Conservation (phyloP, 2,329 filamentous ascomycete species). For the Xylariaceae sp. region DNA sequence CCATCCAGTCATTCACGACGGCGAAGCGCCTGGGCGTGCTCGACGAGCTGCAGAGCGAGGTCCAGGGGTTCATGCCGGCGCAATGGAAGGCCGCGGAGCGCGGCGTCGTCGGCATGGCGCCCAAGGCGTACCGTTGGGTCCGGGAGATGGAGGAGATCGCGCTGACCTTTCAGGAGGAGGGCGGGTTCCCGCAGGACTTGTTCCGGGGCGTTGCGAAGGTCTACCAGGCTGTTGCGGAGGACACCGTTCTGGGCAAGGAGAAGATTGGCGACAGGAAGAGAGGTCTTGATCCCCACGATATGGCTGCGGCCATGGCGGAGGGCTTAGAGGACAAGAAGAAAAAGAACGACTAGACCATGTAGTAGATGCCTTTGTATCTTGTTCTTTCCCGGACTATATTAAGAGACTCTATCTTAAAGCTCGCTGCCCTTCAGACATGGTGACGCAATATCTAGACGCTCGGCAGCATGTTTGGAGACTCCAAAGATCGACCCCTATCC, state of each 20-base stretch:
- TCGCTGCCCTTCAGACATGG: too few species aligned
- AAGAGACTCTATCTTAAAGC: too few species aligned
- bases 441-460: too few species aligned
- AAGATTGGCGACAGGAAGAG: conserved; percentile 53
- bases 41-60: conserved; percentile 51
- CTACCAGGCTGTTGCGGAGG: conserved; percentile 58
- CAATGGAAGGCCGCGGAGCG: conserved; percentile 45
- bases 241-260: conserved; percentile 57
- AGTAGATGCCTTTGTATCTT: not conserved
- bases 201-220: conserved; percentile 59
- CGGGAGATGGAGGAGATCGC: conserved; percentile 74
- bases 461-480: too few species aligned
- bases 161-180: conserved; percentile 59
- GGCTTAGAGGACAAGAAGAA: conserved; percentile 33
- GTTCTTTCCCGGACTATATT: too few species aligned
- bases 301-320: conserved; percentile 41
- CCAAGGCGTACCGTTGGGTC: conserved; percentile 76
- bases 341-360: conserved; percentile 30
- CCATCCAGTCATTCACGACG: conserved; percentile 67
- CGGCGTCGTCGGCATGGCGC: conserved; percentile 57
- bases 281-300: conserved; percentile 54
- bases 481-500: too few species aligned
- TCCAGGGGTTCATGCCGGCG: conserved; percentile 48
- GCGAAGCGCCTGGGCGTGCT: conserved; percentile 61
- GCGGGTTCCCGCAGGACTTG: conserved; percentile 54